Evolutionary conservation across 179 eudicot species (phyloP).

Genomic region (Beta corolliflora): DNA sequence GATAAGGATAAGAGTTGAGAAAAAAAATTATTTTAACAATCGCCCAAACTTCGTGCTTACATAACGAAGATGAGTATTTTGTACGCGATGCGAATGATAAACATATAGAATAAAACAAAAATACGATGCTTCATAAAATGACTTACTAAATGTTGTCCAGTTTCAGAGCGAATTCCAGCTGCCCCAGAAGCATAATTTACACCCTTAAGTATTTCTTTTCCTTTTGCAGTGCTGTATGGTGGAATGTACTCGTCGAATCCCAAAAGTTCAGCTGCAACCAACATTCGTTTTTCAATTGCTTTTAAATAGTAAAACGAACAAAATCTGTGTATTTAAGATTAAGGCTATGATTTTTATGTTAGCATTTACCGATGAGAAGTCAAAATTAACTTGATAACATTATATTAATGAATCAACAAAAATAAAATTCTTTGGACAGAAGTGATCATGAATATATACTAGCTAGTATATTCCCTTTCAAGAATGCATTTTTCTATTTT

Average conservation of each 20-base stretch:
- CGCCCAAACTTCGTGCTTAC: neutral
- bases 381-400: neutral
- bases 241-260: conserved; percentile 47
- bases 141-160: conserved; percentile 43
- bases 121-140: neutral
- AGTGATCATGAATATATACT: too few species aligned
- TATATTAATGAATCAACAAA: too few species aligned
- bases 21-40: neutral
- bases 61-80: neutral
- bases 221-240: conserved; percentile 31
- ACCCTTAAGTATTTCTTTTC: conserved; percentile 31
- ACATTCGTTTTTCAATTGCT: too few species aligned
- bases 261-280: conserved; percentile 40
- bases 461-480: too few species aligned
- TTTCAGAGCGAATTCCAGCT: conserved; percentile 53
- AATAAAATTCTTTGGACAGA: too few species aligned
- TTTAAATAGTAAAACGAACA: too few species aligned
- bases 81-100: too few species aligned
- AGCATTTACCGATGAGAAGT: neutral
- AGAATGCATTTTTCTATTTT: too few species aligned
- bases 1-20: neutral
- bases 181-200: conserved; percentile 56
- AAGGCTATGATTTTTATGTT: too few species aligned
- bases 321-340: too few species aligned
- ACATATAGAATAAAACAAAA: too few species aligned